These are phyloP conservation scores for Adansonia grandidieri DNA, from an alignment of 441 rosid species.

Conservation along the genomic window DNA sequence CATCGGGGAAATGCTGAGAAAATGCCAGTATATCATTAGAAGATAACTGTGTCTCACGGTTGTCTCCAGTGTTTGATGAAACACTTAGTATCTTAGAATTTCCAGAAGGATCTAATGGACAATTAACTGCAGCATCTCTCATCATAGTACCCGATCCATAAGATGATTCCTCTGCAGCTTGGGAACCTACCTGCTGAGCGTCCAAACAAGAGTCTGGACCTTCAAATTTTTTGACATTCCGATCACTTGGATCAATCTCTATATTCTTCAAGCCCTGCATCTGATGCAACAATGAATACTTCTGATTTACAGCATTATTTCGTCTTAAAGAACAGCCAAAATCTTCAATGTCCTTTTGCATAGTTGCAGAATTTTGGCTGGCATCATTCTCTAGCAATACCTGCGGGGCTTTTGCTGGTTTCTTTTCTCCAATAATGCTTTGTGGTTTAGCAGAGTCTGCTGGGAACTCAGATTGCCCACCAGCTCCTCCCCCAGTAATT, in stretches of 20 bases:
- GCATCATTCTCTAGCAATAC: constrained; percentile 34
- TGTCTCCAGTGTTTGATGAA: constrained; percentile 44
- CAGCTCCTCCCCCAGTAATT: constrained; percentile 41
- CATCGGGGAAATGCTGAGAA: constrained; percentile 38
- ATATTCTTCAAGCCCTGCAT: constrained; percentile 52
- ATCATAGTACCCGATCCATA: constrained; percentile 35
- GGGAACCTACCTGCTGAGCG: constrained; percentile 36
- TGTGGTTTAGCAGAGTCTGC: constrained; percentile 34
- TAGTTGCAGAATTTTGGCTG: constrained; percentile 37
- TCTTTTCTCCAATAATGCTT: constrained; percentile 39
- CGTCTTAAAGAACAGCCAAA: constrained; percentile 53
- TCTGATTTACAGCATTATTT: constrained; percentile 43
- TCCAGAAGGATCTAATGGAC: constrained; percentile 34
- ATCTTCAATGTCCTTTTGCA: constrained; percentile 57
- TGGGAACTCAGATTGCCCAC: constrained; percentile 43
- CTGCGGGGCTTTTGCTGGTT: constrained; percentile 36
- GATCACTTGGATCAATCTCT: constrained; percentile 50
- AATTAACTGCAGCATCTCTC: constrained; percentile 33
- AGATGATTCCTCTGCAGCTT: constrained; percentile 36
- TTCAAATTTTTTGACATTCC: constrained; percentile 53
- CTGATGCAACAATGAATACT: constrained; percentile 49
- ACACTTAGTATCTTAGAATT: constrained; percentile 49
- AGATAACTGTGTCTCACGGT: constrained; percentile 35
- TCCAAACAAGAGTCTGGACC: constrained; percentile 41
- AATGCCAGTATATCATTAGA: constrained; percentile 40